These are phyloP conservation scores for Vitis labrusca DNA, from an alignment of 164 flowering plant species.

Conservation along the genomic window DNA sequence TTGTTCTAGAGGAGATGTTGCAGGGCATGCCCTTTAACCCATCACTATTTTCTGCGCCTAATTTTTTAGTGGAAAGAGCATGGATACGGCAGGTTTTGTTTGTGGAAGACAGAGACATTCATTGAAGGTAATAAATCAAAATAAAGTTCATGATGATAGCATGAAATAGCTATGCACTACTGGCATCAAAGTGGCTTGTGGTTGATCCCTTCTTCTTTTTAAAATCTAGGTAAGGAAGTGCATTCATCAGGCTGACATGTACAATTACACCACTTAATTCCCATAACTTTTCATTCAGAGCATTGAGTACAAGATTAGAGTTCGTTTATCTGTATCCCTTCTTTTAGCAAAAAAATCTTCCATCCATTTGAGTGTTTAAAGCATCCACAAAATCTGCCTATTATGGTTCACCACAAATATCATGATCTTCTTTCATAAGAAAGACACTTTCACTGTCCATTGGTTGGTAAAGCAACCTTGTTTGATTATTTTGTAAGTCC, in stretches of 20 bases:
- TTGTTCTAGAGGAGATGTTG: too few relatives aligned
- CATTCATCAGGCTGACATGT: slow-evolving; percentile 12
- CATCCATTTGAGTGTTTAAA: background rate
- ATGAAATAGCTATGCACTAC: too few relatives aligned
- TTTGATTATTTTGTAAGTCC: too few relatives aligned
- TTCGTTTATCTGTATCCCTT: background rate
- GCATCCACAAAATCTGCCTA: background rate
- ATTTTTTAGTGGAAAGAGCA: too few relatives aligned
- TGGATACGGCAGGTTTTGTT: too few relatives aligned
- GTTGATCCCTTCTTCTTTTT: too few relatives aligned
- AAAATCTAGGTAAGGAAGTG: background rate
- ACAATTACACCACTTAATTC: slow-evolving; percentile 1
- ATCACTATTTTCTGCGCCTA: too few relatives aligned
- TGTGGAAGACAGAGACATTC: too few relatives aligned
- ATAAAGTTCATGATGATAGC: too few relatives aligned
- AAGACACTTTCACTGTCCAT: background rate
- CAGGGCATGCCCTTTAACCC: too few relatives aligned
- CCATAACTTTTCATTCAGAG: background rate
- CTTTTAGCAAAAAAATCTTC: background rate
- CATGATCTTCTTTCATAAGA: background rate
- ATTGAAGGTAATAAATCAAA: too few relatives aligned
- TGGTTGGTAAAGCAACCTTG: background rate
- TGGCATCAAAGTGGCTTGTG: too few relatives aligned
- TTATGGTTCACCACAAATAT: background rate
- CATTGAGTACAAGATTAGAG: background rate